Conservation (phyloP, 2,329 filamentous ascomycete species). For the Xylaria sp. region DNA sequence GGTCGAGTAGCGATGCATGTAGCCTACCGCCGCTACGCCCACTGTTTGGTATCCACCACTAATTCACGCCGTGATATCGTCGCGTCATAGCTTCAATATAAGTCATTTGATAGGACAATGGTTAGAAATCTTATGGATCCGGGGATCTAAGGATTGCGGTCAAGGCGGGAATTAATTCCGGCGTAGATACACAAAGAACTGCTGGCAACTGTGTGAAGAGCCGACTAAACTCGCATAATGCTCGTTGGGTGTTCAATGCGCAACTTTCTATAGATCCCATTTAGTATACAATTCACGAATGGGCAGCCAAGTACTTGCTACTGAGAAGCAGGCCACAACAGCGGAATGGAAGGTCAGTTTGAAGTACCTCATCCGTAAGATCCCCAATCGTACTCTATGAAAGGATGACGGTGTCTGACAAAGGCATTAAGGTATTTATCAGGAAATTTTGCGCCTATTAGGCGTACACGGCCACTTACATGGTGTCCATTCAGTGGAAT, state of each 20-base stretch:
- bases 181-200: not conserved
- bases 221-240: not conserved
- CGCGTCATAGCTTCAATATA: slow-evolving; percentile 1
- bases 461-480: slow-evolving; percentile 59
- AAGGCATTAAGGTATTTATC: slow-evolving; percentile 56
- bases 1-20: slow-evolving; percentile 20
- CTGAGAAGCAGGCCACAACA: not conserved
- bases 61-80: not conserved
- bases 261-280: not conserved
- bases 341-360: slow-evolving; percentile 29
- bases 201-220: not conserved
- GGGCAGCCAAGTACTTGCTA: not conserved
- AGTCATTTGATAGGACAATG: not conserved
- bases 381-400: not conserved
- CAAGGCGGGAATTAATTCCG: not conserved
- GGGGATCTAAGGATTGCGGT: not conserved
- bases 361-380: slow-evolving; percentile 39
- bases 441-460: slow-evolving; percentile 73
- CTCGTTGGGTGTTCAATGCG: not conserved
- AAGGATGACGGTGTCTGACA: not conserved
- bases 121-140: not conserved
- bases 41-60: not conserved
- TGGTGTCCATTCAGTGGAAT: slow-evolving; percentile 61
- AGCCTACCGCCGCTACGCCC: not conserved
- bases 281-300: not conserved